Conservation (phyloP, 768 basidiomycete genomes). For the Mycena floridula region DNA sequence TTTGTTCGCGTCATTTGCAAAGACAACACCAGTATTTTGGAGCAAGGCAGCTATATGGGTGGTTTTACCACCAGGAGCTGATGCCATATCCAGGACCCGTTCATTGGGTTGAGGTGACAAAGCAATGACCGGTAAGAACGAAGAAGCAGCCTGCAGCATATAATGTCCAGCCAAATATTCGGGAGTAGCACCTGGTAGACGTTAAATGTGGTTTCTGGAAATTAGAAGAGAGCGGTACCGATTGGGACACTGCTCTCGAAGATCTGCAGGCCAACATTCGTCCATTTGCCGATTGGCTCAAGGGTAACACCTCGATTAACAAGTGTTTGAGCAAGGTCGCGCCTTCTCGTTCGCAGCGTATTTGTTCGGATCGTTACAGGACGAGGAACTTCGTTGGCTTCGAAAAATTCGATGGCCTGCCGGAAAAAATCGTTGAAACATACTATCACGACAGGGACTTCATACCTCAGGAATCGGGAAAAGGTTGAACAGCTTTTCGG, state of each 20-base stretch:
- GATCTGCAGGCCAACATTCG: constrained; percentile 97
- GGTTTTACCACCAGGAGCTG: constrained; percentile 96
- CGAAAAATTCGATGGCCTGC: constrained; percentile 96
- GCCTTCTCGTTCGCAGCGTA: constrained; percentile 86
- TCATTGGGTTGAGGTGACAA: constrained; percentile 90
- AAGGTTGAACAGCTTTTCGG: constrained; percentile 89
- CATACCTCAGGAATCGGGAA: constrained; percentile 89
- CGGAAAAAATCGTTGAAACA: constrained; percentile 1
- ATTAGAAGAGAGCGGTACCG: constrained; percentile 52
- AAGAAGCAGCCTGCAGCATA: constrained; percentile 98
- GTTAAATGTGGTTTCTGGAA: constrained; percentile 1
- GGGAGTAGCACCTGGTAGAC: constrained; percentile 74
- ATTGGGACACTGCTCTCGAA: constrained; percentile 96
- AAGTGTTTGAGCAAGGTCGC: constrained; percentile 90
- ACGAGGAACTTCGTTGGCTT: constrained; percentile 91
- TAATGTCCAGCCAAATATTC: constrained; percentile 99
- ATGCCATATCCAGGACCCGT: constrained; percentile 96
- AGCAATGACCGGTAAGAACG: constrained; percentile 98
- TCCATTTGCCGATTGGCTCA: constrained; percentile 99
- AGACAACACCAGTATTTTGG: constrained; percentile 96
- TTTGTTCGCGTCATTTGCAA: constrained; percentile 96
- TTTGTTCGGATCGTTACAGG: constrained; percentile 98
- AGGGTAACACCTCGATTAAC: constrained; percentile 96
- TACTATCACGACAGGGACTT: constrained; percentile 3
- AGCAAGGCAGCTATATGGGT: constrained; percentile 96